Evolutionary conservation across 371 early-diverging fungal genomes (phyloP).

Genomic region (Rhizomucor pusillus): DNA sequence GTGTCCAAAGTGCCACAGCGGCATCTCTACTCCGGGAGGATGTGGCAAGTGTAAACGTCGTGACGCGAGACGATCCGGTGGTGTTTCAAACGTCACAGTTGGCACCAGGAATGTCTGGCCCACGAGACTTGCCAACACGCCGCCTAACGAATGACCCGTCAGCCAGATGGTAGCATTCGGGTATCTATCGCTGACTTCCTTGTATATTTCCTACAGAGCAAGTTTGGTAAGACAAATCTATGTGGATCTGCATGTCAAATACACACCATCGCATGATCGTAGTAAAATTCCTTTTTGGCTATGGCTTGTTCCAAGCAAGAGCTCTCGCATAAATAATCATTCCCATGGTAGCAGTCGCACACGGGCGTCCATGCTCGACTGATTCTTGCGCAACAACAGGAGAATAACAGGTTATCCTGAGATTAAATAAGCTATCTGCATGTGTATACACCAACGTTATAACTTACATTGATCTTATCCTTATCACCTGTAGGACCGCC

Average conservation of each 20-base stretch:
- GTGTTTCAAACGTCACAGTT: slow-evolving; percentile 83
- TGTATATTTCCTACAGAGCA: slow-evolving; percentile 29
- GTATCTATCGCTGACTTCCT: slow-evolving; percentile 61
- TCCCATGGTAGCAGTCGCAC: slow-evolving; percentile 76
- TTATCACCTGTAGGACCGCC: slow-evolving; percentile 76
- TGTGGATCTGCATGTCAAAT: slow-evolving; percentile 1
- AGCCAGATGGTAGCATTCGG: slow-evolving; percentile 78
- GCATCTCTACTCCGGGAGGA: slow-evolving; percentile 52
- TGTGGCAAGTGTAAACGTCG: slow-evolving; percentile 75
- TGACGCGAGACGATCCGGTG: slow-evolving; percentile 87
- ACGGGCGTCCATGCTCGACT: slow-evolving; percentile 83
- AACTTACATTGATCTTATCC: slow-evolving; percentile 79
- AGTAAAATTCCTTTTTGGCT: slow-evolving; percentile 71
- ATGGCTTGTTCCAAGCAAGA: slow-evolving; percentile 65
- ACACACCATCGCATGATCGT: slow-evolving; percentile 79
- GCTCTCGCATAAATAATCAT: slow-evolving; percentile 59
- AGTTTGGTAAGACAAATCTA: background rate
- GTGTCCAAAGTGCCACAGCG: slow-evolving; percentile 92
- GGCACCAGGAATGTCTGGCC: slow-evolving; percentile 88
- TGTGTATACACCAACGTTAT: no score
- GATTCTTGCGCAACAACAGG: slow-evolving; percentile 95
- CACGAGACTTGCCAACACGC: slow-evolving; percentile 77
- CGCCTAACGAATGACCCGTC: slow-evolving; percentile 95
- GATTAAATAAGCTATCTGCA: background rate
- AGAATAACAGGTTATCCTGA: slow-evolving; percentile 91